phyloP scores from a whole-genome alignment of 2,329 filamentous ascomycete genomes.

The Botrytis porri region DNA sequence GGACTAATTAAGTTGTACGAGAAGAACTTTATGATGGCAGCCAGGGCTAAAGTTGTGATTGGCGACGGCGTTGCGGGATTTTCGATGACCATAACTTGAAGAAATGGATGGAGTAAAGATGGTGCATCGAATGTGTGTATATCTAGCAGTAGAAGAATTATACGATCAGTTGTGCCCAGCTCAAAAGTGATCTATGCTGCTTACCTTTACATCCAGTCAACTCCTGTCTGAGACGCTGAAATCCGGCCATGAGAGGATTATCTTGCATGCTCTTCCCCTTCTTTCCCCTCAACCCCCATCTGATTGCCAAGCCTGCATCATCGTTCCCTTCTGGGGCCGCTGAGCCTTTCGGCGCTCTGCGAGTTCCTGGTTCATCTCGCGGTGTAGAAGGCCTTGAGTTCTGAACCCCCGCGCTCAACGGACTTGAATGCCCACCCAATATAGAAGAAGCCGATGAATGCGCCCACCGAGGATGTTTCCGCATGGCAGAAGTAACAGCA shows the following conservation, averaged over 20 bases:
- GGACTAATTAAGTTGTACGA: conserved; percentile 87
- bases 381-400: conserved; percentile 49
- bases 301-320: conserved; percentile 65
- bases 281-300: conserved; percentile 92
- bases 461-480: conserved; percentile 93
- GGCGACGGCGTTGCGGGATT: conserved; percentile 94
- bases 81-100: conserved; percentile 96
- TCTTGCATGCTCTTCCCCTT: conserved; percentile 97
- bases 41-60: conserved; percentile 90
- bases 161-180: conserved; percentile 25
- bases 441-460: conserved; percentile 97
- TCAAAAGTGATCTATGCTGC: conserved; percentile 22
- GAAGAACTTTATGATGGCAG: conserved; percentile 94
- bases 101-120: conserved; percentile 84
- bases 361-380: conserved; percentile 30
- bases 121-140: conserved; percentile 87
- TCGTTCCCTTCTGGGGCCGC: conserved; percentile 44
- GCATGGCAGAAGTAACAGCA: conserved; percentile 95
- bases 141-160: conserved; percentile 50
- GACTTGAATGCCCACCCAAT: conserved; percentile 66
- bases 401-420: conserved; percentile 37
- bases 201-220: conserved; percentile 79
- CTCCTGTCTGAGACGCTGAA: conserved; percentile 84
- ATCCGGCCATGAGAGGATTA: conserved; percentile 92
- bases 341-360: conserved; percentile 30